Percentiles rank a stretch among this genome's conserved stretches.
Evolutionary conservation across 1,139 yeast genomes (phyloP).

Genomic region (Saccharomyces hybrid): DNA sequence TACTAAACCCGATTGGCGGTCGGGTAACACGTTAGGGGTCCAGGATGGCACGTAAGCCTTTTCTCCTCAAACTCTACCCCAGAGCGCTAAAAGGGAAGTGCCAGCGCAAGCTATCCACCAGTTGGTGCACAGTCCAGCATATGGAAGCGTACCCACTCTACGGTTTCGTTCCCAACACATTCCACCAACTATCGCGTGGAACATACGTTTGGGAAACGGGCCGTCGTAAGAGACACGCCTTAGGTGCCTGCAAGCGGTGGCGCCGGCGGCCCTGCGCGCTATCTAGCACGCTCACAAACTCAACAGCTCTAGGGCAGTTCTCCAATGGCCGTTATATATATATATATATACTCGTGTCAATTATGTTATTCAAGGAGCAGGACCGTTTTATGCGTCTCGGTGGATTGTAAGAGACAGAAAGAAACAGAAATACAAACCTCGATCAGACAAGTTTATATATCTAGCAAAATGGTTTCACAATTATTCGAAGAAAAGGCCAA

Average conservation of each 20-base stretch:
- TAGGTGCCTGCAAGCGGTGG: background rate
- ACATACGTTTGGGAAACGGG: background rate
- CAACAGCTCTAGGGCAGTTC: background rate
- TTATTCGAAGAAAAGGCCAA: conserved; percentile 49
- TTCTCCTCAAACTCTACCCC: background rate
- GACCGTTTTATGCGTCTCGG: no score
- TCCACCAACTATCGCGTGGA: background rate
- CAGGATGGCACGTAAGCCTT: background rate
- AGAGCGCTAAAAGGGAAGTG: background rate
- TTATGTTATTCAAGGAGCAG: background rate
- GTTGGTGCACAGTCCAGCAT: background rate
- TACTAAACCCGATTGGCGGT: background rate
- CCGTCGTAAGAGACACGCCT: background rate
- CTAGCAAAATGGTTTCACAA: conserved; percentile 27
- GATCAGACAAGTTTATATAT: background rate
- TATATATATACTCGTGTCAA: background rate
- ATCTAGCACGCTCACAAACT: background rate
- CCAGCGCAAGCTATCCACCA: background rate
- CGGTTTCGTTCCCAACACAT: background rate
- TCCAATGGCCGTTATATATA: background rate
- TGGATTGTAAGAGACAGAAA: background rate
- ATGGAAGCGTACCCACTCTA: background rate
- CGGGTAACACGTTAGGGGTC: background rate
- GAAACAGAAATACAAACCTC: conserved; percentile 2
- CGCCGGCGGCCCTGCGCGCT: background rate